These are phyloP conservation scores for Alectoria sarmentosa DNA, from an alignment of 495 filamentous ascomycete genomes.

Conservation along the genomic window DNA sequence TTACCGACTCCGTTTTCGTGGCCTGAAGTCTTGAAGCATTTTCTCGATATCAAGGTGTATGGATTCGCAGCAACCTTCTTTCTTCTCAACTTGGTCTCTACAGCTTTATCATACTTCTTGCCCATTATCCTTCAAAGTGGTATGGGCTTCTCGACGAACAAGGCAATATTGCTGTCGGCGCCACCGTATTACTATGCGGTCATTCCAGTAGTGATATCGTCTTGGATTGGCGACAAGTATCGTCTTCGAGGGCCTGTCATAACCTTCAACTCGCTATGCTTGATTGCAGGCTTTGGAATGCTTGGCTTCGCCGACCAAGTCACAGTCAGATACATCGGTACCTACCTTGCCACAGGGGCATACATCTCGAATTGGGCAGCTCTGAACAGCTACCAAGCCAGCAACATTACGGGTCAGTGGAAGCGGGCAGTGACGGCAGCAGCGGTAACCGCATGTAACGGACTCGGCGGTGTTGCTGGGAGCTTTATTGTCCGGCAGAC, in stretches of 20 bases:
- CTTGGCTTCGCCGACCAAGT: slow-evolving; percentile 63
- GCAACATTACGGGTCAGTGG: slow-evolving; percentile 69
- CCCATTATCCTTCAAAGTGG: slow-evolving; percentile 66
- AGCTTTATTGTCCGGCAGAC: slow-evolving; percentile 62
- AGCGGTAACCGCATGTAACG: slow-evolving; percentile 62
- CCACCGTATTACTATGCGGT: slow-evolving; percentile 74
- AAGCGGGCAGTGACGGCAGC: slow-evolving; percentile 67
- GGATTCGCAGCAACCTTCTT: slow-evolving; percentile 69
- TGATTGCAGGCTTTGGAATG: slow-evolving; percentile 69
- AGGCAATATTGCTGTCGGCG: slow-evolving; percentile 63
- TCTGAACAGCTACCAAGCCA: slow-evolving; percentile 63
- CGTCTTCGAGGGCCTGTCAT: slow-evolving; percentile 62
- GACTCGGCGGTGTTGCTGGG: slow-evolving; percentile 68
- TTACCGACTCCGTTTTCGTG: slow-evolving; percentile 53
- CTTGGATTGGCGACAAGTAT: slow-evolving; percentile 58
- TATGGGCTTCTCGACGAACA: slow-evolving; percentile 61
- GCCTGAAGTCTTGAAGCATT: slow-evolving; percentile 51
- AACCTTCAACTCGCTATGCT: slow-evolving; percentile 61
- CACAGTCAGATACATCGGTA: slow-evolving; percentile 64
- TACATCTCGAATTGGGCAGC: slow-evolving; percentile 79
- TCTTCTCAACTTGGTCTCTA: slow-evolving; percentile 54
- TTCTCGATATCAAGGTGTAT: slow-evolving; percentile 63
- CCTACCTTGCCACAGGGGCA: slow-evolving; percentile 68
- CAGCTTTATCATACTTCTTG: slow-evolving; percentile 58
- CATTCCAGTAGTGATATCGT: slow-evolving; percentile 63